Evolutionary conservation across 768 basidiomycete species (phyloP).

Genomic region (Lentinula sp.): DNA sequence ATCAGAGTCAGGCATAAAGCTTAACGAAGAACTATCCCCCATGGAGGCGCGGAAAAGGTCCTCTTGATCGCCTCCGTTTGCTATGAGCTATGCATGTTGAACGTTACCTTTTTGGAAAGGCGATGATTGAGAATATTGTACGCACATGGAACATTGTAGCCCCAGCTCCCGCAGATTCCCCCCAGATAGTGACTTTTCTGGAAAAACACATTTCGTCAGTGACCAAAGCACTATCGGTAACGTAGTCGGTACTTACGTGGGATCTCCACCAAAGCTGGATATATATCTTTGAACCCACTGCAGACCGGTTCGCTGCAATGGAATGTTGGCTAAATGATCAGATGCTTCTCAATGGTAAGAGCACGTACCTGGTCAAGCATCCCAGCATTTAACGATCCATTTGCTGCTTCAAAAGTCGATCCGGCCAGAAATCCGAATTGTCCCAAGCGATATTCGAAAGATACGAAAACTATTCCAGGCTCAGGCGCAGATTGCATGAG

Average conservation of each 20-base stretch:
- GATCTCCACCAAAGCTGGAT: not conserved
- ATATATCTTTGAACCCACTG: conserved; percentile 3
- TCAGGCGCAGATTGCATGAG: conserved; percentile 23
- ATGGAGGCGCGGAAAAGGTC: conserved; percentile 35
- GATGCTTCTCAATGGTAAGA: not conserved
- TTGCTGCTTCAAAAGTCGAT: conserved; percentile 9
- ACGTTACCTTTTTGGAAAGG: not conserved
- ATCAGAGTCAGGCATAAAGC: conserved; percentile 25
- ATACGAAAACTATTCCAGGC: conserved; percentile 30
- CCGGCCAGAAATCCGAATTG: conserved; percentile 35
- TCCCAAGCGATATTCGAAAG: conserved; percentile 36
- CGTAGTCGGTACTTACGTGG: not conserved
- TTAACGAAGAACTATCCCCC: conserved; percentile 38
- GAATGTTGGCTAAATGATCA: not conserved
- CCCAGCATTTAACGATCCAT: conserved; percentile 30
- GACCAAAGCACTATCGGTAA: not conserved
- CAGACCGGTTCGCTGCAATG: conserved; percentile 6
- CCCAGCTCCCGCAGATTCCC: conserved; percentile 16
- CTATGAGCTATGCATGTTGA: conserved; percentile 23
- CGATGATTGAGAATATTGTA: not conserved
- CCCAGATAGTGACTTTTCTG: conserved; percentile 10
- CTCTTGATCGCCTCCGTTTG: conserved; percentile 28
- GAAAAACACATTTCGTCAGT: not conserved
- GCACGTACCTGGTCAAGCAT: conserved; percentile 30
- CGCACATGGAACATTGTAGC: conserved; percentile 35